Conservation (phyloP, 768 basidiomycete species). For the Hydnomerulius pinastri region DNA sequence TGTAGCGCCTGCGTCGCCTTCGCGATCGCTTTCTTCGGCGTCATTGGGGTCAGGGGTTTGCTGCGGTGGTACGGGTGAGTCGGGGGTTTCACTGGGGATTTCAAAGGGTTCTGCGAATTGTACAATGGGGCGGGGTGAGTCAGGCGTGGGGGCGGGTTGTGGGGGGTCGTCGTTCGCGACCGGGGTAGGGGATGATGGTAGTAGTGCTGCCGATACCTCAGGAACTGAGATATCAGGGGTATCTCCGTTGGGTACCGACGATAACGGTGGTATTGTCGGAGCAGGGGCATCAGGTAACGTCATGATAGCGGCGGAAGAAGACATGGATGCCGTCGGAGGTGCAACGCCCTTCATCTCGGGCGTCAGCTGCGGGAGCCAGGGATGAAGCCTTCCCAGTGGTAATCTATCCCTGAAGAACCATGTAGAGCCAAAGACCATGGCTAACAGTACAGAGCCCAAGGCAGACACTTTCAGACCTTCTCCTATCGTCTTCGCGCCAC, state of each 20-base stretch:
- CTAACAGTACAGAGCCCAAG: constrained; percentile 26
- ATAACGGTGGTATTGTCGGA: neutral
- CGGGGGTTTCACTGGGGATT: constrained; percentile 5
- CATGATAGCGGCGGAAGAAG: constrained; percentile 1
- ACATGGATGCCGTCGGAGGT: neutral
- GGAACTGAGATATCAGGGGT: neutral
- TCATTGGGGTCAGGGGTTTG: constrained; percentile 38
- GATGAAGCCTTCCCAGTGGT: constrained; percentile 12
- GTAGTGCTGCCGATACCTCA: neutral
- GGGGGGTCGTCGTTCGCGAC: constrained; percentile 2
- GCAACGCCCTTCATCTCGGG: constrained; percentile 1
- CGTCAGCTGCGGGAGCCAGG: neutral
- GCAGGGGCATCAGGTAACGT: neutral
- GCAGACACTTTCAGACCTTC: constrained; percentile 15
- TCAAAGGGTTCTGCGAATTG: constrained; percentile 7
- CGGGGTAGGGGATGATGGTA: neutral
- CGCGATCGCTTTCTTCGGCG: constrained; percentile 63
- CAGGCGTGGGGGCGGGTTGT: neutral
- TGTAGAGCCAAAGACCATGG: constrained; percentile 21
- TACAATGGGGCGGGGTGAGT: neutral
- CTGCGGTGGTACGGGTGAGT: constrained; percentile 7
- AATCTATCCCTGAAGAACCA: constrained; percentile 28
- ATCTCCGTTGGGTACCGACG: constrained; percentile 4
- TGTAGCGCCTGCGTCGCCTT: constrained; percentile 43
- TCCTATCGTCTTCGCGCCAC: constrained; percentile 7